Percentiles rank a stretch among this genome's conserved stretches.
These are phyloP conservation scores for Theileria orientalis DNA, from an alignment of 169 alveolate genomes.

Conservation along the genomic window DNA sequence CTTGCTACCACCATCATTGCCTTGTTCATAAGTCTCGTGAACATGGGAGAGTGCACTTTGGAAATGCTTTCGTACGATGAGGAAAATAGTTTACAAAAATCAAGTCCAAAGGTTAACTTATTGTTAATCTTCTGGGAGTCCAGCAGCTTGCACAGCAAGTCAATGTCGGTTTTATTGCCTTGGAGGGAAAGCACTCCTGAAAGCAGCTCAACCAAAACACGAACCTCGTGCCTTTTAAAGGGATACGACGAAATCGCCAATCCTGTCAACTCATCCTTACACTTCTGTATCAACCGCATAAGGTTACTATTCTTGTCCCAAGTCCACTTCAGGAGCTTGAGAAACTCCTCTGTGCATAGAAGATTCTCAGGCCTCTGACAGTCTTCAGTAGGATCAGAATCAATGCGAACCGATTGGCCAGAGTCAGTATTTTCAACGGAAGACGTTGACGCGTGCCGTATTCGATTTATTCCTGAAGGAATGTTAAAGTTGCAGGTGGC, in stretches of 20 bases:
- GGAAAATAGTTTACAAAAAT: constrained; percentile 36
- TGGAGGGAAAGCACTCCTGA: constrained; percentile 21
- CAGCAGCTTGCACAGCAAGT: constrained; percentile 8
- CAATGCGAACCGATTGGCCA: too few relatives aligned
- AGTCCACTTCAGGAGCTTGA: constrained; percentile 5
- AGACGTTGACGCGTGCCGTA: too few relatives aligned
- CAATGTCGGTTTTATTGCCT: not conserved
- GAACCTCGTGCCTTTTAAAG: constrained; percentile 24
- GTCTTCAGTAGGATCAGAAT: too few relatives aligned
- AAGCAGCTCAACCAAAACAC: constrained; percentile 17
- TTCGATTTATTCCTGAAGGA: too few relatives aligned
- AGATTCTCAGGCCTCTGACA: too few relatives aligned
- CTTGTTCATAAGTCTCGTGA: constrained; percentile 26
- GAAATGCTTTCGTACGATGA: constrained; percentile 26
- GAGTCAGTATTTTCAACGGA: too few relatives aligned
- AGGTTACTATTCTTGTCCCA: not conserved
- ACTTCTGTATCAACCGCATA: constrained; percentile 19
- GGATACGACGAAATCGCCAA: constrained; percentile 23
- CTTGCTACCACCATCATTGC: constrained; percentile 42
- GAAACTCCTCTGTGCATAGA: not conserved
- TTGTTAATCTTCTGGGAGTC: constrained; percentile 19
- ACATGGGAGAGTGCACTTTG: constrained; percentile 16
- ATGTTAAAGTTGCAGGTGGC: too few relatives aligned
- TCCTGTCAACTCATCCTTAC: constrained; percentile 30
- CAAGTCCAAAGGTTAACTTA: constrained; percentile 11